A percentile compares a stretch with the other conserved stretches of the same genome.
Evolutionary conservation across 176 grass and related monocot genomes (phyloP).

Genomic region (bread wheat (Triticum aestivum)): IWGSC_CS_RefSeq_v2.1 NC_057810.1:610921363-610921862

Average conservation of each 20-base stretch:
- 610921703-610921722: background rate
- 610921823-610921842: slow-evolving; percentile 37
- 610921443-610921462: background rate
- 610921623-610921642: background rate
- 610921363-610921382: background rate
- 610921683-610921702: background rate
- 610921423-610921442: background rate
- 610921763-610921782: background rate
- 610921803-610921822: background rate
- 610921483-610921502: background rate
- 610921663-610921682: background rate
- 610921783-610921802: slow-evolving; percentile 23
- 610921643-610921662: background rate
- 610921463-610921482: background rate
- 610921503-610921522: background rate
- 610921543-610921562: background rate
- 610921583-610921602: background rate
- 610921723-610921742: background rate
- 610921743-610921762: background rate
- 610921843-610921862: slow-evolving; percentile 38
- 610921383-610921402: background rate
- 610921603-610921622: background rate
- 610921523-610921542: background rate
- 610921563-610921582: background rate
- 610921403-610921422: background rate